Base-by-base conservation (phyloP, 805 yeast species). In the Barnettozyma sucrosica region DNA sequence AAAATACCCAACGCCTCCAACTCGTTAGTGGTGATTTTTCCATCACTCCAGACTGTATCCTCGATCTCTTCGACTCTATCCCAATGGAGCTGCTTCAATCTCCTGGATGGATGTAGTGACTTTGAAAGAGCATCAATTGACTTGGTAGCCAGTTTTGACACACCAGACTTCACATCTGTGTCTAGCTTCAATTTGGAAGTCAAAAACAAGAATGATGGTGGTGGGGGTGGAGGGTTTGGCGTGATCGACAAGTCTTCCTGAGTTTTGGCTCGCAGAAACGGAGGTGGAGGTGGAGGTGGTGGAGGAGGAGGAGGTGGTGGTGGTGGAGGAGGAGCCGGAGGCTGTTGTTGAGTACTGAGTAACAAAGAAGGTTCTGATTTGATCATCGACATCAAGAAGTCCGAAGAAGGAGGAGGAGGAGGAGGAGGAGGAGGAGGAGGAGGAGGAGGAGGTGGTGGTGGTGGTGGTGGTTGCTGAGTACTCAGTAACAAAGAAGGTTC, bases 41-140 rank as follows among this genome's bases (percentile, higher is more conserved):
- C 56, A 19, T 66, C 63, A 26, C 71, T 72, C 95, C 95, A 85
- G 54, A 85, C 74, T 0, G 93, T 82, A 37, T 76, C 71, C 16
- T 71, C 68, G 14, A 81, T 68, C 43, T 70, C 64, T 13, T 81
- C 85, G 41, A 85, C 67, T 58, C 80, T 84, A 52, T 85, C 93
- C 95, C 93, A 85, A 56, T 85, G 95, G 52, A 85, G 76, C 57
- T 85, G 95, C 59, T 84, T 85, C 67, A 85, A 66, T 63, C 79
- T 81, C 51, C 71, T 73, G 62, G 72, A 73, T 18, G 82, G 80
- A 30, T 36, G 56, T 23, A 44, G 54, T 3, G 57, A 45, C 33
- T 41, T 48, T 5, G 45, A 45, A 23, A 48, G 40, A 28, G 44
- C 49, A 43, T 50, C 57, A 24, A 51, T 45, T 21, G 42, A 37